Percentiles rank a stretch among this genome's conserved stretches.
phyloP scores from a whole-genome alignment of 352 stramenopile species.

The Pythium pyrilobum region DNA sequence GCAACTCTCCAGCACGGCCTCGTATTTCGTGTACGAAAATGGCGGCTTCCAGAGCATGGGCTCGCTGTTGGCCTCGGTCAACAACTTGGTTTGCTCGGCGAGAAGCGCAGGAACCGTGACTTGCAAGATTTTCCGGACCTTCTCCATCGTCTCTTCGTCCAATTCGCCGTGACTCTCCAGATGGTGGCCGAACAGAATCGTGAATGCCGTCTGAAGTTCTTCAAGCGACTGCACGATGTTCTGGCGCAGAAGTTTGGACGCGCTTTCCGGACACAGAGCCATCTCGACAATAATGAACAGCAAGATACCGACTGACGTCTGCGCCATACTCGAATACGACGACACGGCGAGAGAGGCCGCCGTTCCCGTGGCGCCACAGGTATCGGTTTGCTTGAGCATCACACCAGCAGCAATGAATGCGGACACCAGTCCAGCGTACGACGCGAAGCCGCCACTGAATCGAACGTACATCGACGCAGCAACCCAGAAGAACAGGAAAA shows the following conservation, averaged over 20 bases:
- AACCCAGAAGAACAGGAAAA: slow-evolving; percentile 71
- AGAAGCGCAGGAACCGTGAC: slow-evolving; percentile 50
- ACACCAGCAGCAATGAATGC: slow-evolving; percentile 64
- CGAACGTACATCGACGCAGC: slow-evolving; percentile 69
- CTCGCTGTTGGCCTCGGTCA: slow-evolving; percentile 58
- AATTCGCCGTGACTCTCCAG: slow-evolving; percentile 46
- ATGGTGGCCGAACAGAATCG: slow-evolving; percentile 67
- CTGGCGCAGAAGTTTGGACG: slow-evolving; percentile 48
- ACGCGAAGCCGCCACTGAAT: slow-evolving; percentile 60
- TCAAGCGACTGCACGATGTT: slow-evolving; percentile 77
- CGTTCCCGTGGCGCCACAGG: slow-evolving; percentile 26
- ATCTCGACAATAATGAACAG: slow-evolving; percentile 75
- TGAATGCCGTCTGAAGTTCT: slow-evolving; percentile 56
- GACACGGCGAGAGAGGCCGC: slow-evolving; percentile 53
- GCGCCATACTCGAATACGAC: slow-evolving; percentile 72
- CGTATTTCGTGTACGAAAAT: slow-evolving; percentile 78
- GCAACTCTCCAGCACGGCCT: slow-evolving; percentile 50
- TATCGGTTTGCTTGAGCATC: slow-evolving; percentile 52
- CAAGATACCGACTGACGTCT: slow-evolving; percentile 75
- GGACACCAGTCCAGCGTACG: slow-evolving; percentile 69
- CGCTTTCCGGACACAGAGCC: slow-evolving; percentile 62
- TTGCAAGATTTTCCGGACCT: slow-evolving; percentile 54
- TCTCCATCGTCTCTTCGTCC: slow-evolving; percentile 41
- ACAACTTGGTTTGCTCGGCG: slow-evolving; percentile 49
- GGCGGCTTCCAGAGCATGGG: slow-evolving; percentile 59